phyloP scores from a whole-genome alignment of 192 early-diverging fungal genomes.

The Coemansia sp. region DNA sequence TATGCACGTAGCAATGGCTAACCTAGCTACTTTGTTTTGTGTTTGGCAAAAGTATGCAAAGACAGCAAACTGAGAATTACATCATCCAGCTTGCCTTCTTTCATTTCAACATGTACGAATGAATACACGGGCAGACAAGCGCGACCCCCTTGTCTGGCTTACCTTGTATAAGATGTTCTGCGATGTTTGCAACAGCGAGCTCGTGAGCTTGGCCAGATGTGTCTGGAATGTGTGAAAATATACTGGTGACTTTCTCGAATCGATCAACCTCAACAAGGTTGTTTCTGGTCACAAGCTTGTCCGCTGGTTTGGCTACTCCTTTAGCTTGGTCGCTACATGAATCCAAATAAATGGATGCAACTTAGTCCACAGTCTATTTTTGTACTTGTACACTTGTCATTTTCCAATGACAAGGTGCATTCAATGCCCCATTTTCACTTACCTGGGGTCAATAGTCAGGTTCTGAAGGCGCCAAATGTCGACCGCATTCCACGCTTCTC shows the following conservation, averaged over 20 bases:
- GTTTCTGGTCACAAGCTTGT: constrained; percentile 34
- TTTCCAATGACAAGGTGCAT: not conserved
- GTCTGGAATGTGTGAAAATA: constrained; percentile 10
- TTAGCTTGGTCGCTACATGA: constrained; percentile 7
- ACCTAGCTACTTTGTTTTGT: not conserved
- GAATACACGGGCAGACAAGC: too few species aligned
- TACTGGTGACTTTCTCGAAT: constrained; percentile 14
- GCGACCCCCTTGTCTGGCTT: too few species aligned
- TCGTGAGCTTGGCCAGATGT: constrained; percentile 20
- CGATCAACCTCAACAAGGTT: constrained; percentile 25
- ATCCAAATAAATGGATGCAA: not conserved
- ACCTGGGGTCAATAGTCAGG: constrained; percentile 29
- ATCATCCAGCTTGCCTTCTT: too few species aligned
- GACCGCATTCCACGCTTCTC: constrained; percentile 35
- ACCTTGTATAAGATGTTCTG: constrained; percentile 31
- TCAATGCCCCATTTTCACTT: constrained; percentile 14
- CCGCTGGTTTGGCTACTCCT: constrained; percentile 15
- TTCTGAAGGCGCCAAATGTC: constrained; percentile 20
- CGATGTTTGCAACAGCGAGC: constrained; percentile 7
- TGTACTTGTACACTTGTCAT: not conserved
- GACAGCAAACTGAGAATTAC: too few species aligned
- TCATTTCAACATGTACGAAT: too few species aligned
- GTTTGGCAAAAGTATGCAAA: too few species aligned
- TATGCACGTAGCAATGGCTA: constrained; percentile 1
- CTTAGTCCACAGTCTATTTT: not conserved